phyloP scores from a whole-genome alignment of 768 basidiomycete species.

The Lepiota brunneoincarnata region DNA sequence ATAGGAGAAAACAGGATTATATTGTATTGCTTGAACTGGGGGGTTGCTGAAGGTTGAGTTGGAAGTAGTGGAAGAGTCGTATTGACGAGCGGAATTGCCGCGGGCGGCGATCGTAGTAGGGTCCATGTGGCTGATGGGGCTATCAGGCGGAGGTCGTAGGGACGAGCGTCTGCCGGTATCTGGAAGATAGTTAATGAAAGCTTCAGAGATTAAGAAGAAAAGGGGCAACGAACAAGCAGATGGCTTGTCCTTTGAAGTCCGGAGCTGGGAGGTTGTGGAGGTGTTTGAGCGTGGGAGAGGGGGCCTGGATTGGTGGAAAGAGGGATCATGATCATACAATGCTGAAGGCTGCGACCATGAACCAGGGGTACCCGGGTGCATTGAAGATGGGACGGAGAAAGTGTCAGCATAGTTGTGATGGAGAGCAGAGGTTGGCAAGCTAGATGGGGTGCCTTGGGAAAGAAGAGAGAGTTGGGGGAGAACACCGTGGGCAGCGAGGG shows the following conservation, averaged over 20 bases:
- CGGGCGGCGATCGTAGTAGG: not conserved
- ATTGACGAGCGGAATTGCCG: not conserved
- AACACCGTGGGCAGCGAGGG: conserved; percentile 58
- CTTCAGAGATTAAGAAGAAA: not conserved
- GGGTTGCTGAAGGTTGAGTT: conserved; percentile 5
- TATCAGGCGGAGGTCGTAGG: conserved; percentile 2
- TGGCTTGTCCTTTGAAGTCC: conserved; percentile 17
- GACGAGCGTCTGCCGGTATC: conserved; percentile 11
- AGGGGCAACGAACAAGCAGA: conserved; percentile 17
- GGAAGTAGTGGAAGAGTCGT: not conserved
- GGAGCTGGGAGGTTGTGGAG: conserved; percentile 20
- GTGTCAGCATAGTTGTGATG: conserved; percentile 1
- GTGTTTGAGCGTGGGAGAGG: conserved; percentile 28
- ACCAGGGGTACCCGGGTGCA: conserved; percentile 20
- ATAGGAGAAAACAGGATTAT: conserved; percentile 24
- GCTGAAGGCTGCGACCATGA: conserved; percentile 29
- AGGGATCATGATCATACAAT: conserved; percentile 15
- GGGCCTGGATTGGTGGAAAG: conserved; percentile 24
- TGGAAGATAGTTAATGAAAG: conserved; percentile 1
- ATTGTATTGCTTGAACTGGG: conserved; percentile 11
- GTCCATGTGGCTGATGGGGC: not conserved
- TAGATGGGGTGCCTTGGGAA: conserved; percentile 25
- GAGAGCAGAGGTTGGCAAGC: conserved; percentile 33
- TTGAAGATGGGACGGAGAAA: conserved; percentile 15
- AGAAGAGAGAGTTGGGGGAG: conserved; percentile 37